Evolutionary conservation across 495 filamentous ascomycete genomes (phyloP).

Genomic region (Polyplosphaeria fusca): DNA sequence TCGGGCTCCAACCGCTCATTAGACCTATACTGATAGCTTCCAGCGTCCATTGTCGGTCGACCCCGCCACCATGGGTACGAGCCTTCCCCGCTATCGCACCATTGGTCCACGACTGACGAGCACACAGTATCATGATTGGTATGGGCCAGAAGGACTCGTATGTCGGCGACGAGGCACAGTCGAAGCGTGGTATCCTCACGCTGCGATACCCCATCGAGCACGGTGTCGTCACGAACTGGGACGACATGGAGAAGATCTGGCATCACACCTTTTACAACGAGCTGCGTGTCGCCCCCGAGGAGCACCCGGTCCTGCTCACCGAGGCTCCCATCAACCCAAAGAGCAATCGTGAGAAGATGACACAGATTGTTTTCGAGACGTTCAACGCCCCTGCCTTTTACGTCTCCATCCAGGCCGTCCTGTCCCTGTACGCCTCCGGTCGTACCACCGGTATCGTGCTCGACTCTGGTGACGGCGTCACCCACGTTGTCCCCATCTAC

Average conservation of each 20-base stretch:
- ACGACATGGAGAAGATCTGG: slow-evolving; percentile 99
- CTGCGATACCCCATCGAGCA: slow-evolving; percentile 99
- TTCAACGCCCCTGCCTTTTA: slow-evolving; percentile 99
- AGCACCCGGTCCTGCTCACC: slow-evolving; percentile 98
- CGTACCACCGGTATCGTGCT: slow-evolving; percentile 99
- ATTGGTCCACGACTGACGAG: slow-evolving; percentile 12
- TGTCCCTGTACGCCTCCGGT: slow-evolving; percentile 98
- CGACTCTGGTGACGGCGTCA: slow-evolving; percentile 99
- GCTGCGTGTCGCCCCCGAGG: slow-evolving; percentile 98
- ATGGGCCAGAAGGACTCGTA: slow-evolving; percentile 99
- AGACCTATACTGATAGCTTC: slow-evolving; percentile 36
- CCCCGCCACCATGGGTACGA: slow-evolving; percentile 99
- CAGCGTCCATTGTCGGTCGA: slow-evolving; percentile 98
- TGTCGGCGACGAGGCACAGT: slow-evolving; percentile 98
- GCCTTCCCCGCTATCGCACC: slow-evolving; percentile 14
- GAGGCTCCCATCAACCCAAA: slow-evolving; percentile 99
- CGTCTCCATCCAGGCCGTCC: slow-evolving; percentile 99
- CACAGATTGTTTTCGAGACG: slow-evolving; percentile 99
- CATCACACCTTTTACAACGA: slow-evolving; percentile 99
- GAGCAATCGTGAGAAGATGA: slow-evolving; percentile 99
- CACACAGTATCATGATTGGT: slow-evolving; percentile 97
- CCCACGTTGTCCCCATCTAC: slow-evolving; percentile 99
- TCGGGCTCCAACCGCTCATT: no score
- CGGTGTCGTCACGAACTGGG: slow-evolving; percentile 99
- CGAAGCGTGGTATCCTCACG: slow-evolving; percentile 99